Evolutionary conservation across 345 rosid genomes (phyloP).

Genomic region (Moricandia arvensis): DNA sequence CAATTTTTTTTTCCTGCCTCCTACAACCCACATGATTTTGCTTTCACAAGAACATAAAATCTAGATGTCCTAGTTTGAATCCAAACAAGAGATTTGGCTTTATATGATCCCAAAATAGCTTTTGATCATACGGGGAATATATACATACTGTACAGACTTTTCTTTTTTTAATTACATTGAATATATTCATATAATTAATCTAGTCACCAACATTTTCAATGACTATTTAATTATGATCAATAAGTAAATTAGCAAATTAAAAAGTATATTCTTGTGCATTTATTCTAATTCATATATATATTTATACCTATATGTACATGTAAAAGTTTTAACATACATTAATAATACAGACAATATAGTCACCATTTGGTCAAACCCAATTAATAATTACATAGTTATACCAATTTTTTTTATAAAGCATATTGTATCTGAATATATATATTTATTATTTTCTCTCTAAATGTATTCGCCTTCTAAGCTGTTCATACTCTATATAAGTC

Average conservation of each 20-base stretch:
- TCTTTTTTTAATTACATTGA: neutral
- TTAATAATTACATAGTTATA: neutral
- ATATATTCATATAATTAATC: neutral
- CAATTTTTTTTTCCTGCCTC: conserved; percentile 11
- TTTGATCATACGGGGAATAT: neutral
- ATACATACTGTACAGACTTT: neutral
- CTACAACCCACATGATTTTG: conserved; percentile 37
- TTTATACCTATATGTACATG: neutral
- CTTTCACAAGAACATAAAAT: conserved; percentile 24
- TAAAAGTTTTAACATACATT: neutral
- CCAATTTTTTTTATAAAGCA: neutral
- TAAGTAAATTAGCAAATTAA: neutral
- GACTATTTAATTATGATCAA: neutral
- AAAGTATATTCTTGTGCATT: neutral
- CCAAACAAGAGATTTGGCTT: conserved; percentile 13
- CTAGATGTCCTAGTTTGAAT: conserved; percentile 17
- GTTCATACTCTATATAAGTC: conserved; percentile 32
- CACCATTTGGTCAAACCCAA: conserved; percentile 7
- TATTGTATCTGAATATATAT: neutral
- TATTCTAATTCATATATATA: neutral
- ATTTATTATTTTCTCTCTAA: neutral
- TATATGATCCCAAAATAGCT: neutral
- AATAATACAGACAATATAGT: neutral
- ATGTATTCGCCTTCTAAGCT: neutral
- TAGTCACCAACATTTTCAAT: neutral